Evolutionary conservation across 1,139 yeast species (phyloP), one percentile per base, ranked within the genome.

Genomic region (Petasospora fabianii): DNA sequence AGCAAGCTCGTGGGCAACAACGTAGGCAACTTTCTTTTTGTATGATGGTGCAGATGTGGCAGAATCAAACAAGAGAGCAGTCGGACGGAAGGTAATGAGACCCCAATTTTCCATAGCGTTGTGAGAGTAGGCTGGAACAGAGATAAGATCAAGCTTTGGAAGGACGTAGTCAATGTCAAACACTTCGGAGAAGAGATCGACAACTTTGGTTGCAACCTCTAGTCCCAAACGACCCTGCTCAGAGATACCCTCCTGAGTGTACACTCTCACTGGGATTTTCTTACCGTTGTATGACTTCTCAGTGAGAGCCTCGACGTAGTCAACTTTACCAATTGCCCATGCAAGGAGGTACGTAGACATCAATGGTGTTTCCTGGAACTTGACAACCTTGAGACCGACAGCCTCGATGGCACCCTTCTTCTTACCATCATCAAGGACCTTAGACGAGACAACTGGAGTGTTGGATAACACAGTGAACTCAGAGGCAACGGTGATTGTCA

Each of bases 41-140:
- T 84, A 80, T 34, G 75, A 68, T 37, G 83, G 76, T 45, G 82
- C 80, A 35, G 87, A 77, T 43, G 79, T 75, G 46, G 73, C 69
- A 46, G 78, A 82, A 48, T 82, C 86, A 54, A 73, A 78, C 50
- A 85, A 69, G 44, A 86, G 62, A 32, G 85, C 95, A 19, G 84
- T 84, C 32, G 83, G 80, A 61, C 95, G 77, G 66, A 83, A 86
- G 14, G 95, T 85, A 53, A 86, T 76, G 44, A 85, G 66, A 38
- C 95, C 95, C 85, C 90, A 84, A 68, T 86, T 86, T 66, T 86
- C 96, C 96, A 86, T 86, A 36, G 95, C 96, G 51, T 88, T 88
- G 44, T 88, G 88, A 16, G 85, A 74, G 58, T 84, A 86, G 47
- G 85, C 81, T 59, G 84, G 95, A 39, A 85, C 80, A 11, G 90